phyloP scores from a whole-genome alignment of 1,284 basidiomycete genomes.

The Apiotrichum montevideense region DNA sequence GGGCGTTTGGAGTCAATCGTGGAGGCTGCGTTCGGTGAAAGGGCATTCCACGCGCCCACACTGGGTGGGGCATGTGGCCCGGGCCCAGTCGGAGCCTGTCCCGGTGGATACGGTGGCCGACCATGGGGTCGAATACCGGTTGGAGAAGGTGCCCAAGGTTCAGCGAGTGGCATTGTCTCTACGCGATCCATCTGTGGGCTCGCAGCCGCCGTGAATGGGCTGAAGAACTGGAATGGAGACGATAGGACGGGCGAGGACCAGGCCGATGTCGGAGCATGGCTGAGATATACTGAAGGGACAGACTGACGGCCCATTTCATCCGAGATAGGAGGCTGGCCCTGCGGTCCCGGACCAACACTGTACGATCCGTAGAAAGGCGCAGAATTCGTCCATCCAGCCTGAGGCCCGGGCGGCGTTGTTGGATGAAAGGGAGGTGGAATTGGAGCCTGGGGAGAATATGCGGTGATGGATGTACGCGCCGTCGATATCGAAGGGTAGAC shows the following conservation, averaged over 20 bases:
- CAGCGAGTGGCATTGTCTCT: conserved; percentile 8
- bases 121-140: background rate
- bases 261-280: conserved; percentile 4
- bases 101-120: background rate
- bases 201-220: conserved; percentile 2
- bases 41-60: background rate
- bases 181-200: conserved; percentile 5
- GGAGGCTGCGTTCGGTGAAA: background rate
- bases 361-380: conserved; percentile 10
- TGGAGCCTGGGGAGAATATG: conserved; percentile 3
- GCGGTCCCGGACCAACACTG: conserved; percentile 5
- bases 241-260: conserved; percentile 17
- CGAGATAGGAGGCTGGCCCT: conserved; percentile 1
- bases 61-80: background rate
- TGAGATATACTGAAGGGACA: conserved; percentile 9
- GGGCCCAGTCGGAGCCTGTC: background rate
- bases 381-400: conserved; percentile 8
- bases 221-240: conserved; percentile 15
- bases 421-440: conserved; percentile 10
- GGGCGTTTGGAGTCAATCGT: background rate
- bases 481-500: conserved; percentile 4
- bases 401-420: conserved; percentile 10
- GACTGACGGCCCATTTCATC: conserved; percentile 8
- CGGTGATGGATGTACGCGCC: conserved; percentile 3
- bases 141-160: conserved; percentile 5